Evolutionary conservation across 805 yeast species (phyloP).

Genomic region (Yarrowia osloensis): DNA sequence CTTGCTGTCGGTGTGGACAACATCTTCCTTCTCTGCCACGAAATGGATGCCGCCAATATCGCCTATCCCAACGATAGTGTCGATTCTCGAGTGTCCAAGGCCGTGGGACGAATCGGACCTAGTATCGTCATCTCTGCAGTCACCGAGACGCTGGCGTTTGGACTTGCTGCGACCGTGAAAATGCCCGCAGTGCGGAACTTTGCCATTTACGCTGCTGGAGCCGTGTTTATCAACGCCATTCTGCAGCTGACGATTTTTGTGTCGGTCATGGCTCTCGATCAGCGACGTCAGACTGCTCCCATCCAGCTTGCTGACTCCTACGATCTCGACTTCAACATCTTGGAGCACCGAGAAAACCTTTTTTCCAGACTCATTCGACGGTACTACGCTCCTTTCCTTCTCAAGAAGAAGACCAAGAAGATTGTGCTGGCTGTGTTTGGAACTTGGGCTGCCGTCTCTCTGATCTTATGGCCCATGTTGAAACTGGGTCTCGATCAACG

Average conservation of each 20-base stretch:
- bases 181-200: slow-evolving; percentile 98
- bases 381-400: slow-evolving; percentile 61
- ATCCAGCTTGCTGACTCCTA: slow-evolving; percentile 44
- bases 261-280: slow-evolving; percentile 69
- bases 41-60: slow-evolving; percentile 58
- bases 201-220: slow-evolving; percentile 87
- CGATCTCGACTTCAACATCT: slow-evolving; percentile 12
- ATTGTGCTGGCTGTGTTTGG: slow-evolving; percentile 57
- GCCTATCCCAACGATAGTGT: slow-evolving; percentile 51
- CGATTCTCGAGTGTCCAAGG: slow-evolving; percentile 60
- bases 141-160: slow-evolving; percentile 77
- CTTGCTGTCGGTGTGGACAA: slow-evolving; percentile 97
- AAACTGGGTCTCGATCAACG: slow-evolving; percentile 86
- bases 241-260: slow-evolving; percentile 83
- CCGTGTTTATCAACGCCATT: slow-evolving; percentile 72
- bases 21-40: slow-evolving; percentile 82
- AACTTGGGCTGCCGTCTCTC: slow-evolving; percentile 65
- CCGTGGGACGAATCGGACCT: slow-evolving; percentile 80
- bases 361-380: slow-evolving; percentile 49
- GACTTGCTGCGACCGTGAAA: slow-evolving; percentile 73
- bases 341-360: slow-evolving; percentile 38
- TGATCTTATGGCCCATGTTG: slow-evolving; percentile 68
- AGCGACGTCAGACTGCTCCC: slow-evolving; percentile 45
- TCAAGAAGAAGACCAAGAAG: slow-evolving; percentile 51
- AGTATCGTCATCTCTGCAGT: slow-evolving; percentile 76